Evolutionary conservation across 164 flowering plant genomes (phyloP).

Genomic region (Macadamia integrifolia): DNA sequence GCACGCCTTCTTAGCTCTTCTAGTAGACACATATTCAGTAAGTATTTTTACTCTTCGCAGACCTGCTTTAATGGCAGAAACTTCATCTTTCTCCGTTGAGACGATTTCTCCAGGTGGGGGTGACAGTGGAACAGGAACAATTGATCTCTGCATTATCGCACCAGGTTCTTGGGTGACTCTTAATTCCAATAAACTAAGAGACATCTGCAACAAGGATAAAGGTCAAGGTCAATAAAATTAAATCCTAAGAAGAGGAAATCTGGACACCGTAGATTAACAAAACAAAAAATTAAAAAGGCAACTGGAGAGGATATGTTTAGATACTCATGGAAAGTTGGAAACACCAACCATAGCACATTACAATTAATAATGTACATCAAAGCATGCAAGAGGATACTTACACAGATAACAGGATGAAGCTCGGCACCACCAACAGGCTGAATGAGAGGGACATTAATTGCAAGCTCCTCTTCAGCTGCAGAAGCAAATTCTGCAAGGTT

Average conservation of each 20-base stretch:
- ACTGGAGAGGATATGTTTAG: neutral
- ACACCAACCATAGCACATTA: no score
- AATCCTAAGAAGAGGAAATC: neutral
- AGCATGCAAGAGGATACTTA: constrained; percentile 30
- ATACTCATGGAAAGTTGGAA: neutral
- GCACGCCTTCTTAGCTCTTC: constrained; percentile 72
- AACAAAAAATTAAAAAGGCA: neutral
- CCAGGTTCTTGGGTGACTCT: constrained; percentile 51
- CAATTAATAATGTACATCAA: neutral
- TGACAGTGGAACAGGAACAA: constrained; percentile 46
- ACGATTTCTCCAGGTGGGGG: constrained; percentile 40
- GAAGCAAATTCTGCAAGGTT: constrained; percentile 80
- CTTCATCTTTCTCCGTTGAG: constrained; percentile 68
- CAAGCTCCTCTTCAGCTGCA: constrained; percentile 46
- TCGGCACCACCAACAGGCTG: constrained; percentile 32
- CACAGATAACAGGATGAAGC: constrained; percentile 50
- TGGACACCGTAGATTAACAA: neutral
- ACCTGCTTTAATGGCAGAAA: constrained; percentile 94
- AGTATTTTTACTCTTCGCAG: constrained; percentile 84
- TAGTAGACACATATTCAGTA: constrained; percentile 67
- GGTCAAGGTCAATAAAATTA: constrained; percentile 8
- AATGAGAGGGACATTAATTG: constrained; percentile 53
- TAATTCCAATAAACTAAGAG: constrained; percentile 57
- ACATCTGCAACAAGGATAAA: constrained; percentile 32
- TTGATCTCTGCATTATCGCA: constrained; percentile 43